Base-by-base conservation (phyloP, 2,329 filamentous ascomycete genomes). In the Arthrobotrys megalospora region DNA sequence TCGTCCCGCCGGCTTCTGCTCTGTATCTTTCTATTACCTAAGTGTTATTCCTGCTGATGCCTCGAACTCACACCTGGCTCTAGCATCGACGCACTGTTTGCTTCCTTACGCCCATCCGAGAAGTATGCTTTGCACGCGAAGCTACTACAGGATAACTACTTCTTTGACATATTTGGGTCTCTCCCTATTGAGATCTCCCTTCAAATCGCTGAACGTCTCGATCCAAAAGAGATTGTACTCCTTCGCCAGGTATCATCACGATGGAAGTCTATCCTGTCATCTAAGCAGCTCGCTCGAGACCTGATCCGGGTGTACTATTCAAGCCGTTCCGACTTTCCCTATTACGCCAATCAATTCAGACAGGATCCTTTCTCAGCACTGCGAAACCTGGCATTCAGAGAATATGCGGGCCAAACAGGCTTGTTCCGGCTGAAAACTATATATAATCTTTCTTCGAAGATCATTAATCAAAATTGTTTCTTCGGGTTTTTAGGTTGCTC, bases 251-350 rank as follows among this genome's bases (percentile, higher is more conserved):
- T 78, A 45, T 72, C 75, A 11, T 12, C 11, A 19, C 67, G 75
- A 68, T 78, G 75, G 75, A 71, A 24, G 36, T n/a, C 8, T 32
- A 1, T 72, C 5, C 47, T 78, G 28, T 72, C 75, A 1, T 72
- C 75, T n/a, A 38, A 62, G 48, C 24, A 43, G 1, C 53, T 78
- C 12, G 45, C 63, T 21, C 62, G 21, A 14, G 68, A 21, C 3
- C 12, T 64, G 3, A 53, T 50, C 34, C n/a, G 16, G n/a, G 48
- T n/a, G 24, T 14, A 63, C 10, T 78, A 72, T 58, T 53, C 50
- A 10, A 43, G 19, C 4, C 67, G 75, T 10, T 62, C 53, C 11
- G 75, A 72, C 19, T 11, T 78, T 12, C 32, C 19, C 4, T 43
- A 53, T 21, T 78, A 78, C 52, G 6, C 47, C 19, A 8, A 16